Conservation (phyloP, 2,329 filamentous ascomycete genomes). For the Cordyceps farinosa region DNA sequence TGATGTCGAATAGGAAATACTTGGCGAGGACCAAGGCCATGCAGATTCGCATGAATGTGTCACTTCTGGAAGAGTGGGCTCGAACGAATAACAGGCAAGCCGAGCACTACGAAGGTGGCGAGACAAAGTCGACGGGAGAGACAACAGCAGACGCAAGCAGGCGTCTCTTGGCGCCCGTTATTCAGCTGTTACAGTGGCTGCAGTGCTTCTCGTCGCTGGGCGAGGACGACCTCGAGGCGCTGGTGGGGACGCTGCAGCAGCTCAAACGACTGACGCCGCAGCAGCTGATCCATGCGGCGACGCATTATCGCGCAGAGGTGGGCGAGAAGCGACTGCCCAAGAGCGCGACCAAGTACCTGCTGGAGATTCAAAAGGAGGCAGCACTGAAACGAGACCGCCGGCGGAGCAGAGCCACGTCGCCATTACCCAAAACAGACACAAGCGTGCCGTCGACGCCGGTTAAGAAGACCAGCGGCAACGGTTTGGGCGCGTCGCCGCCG, state of each 20-base stretch:
- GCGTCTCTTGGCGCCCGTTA: slow-evolving; percentile 81
- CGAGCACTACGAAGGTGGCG: slow-evolving; percentile 92
- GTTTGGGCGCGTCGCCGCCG: slow-evolving; percentile 37
- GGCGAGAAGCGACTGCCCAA: slow-evolving; percentile 91
- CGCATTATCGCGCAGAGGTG: slow-evolving; percentile 91
- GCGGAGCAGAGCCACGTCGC: slow-evolving; percentile 45
- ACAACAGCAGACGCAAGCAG: slow-evolving; percentile 80
- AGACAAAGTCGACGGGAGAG: slow-evolving; percentile 80
- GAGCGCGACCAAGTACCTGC: slow-evolving; percentile 80
- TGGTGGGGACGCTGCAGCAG: slow-evolving; percentile 86
- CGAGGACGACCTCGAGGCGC: slow-evolving; percentile 77
- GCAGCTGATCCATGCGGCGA: slow-evolving; percentile 86
- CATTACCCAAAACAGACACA: slow-evolving; percentile 30
- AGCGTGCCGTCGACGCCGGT: slow-evolving; percentile 45
- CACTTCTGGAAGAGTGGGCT: slow-evolving; percentile 92
- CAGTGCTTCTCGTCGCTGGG: slow-evolving; percentile 95
- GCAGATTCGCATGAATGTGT: slow-evolving; percentile 99
- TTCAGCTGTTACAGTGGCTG: slow-evolving; percentile 94
- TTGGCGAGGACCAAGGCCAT: slow-evolving; percentile 95
- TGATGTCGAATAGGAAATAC: slow-evolving; percentile 95
- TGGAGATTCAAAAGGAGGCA: slow-evolving; percentile 70
- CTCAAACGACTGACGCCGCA: slow-evolving; percentile 79
- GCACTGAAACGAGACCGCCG: slow-evolving; percentile 55
- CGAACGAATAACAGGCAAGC: slow-evolving; percentile 88
- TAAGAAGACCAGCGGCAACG: slow-evolving; percentile 39